Evolutionary conservation across 148 eudicot genomes (phyloP).

Genomic region (Pharnaceum exiguum): DNA sequence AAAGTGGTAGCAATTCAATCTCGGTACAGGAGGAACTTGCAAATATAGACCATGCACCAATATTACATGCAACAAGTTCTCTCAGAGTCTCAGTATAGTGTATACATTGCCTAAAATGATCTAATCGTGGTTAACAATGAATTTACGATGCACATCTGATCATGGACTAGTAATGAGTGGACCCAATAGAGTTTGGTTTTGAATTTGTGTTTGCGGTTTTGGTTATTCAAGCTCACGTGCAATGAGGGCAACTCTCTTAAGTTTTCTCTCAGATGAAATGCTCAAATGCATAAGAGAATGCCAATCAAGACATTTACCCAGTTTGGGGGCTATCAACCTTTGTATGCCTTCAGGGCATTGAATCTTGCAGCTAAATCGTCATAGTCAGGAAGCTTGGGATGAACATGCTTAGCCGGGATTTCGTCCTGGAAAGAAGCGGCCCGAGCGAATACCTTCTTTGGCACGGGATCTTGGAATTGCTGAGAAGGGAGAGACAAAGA

Average conservation of each 20-base stretch:
- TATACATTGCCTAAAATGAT: neutral
- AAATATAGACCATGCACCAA: neutral
- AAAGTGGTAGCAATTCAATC: conserved; percentile 2
- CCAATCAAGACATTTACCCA: conserved; percentile 6
- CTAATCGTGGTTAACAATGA: conserved; percentile 1
- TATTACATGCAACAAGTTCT: conserved; percentile 14
- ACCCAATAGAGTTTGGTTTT: too few species aligned
- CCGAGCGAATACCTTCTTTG: conserved; percentile 54
- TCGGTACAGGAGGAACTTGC: neutral
- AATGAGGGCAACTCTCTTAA: neutral
- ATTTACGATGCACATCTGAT: too few species aligned
- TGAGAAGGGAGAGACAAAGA: conserved; percentile 71
- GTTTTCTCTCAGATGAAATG: conserved; percentile 1
- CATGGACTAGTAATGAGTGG: too few species aligned
- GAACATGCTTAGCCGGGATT: conserved; percentile 72
- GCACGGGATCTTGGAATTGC: conserved; percentile 35
- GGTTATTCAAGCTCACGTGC: conserved; percentile 4
- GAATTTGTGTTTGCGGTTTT: too few species aligned
- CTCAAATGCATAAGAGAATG: conserved; percentile 6
- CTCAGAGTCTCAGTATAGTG: neutral
- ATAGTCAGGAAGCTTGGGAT: conserved; percentile 92
- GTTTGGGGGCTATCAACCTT: conserved; percentile 19
- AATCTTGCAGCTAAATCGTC: conserved; percentile 93
- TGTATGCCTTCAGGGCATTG: conserved; percentile 65
- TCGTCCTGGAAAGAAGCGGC: conserved; percentile 77